Conservation (phyloP, 176 grass and related monocot genomes). For the Saccharum spontaneum region DNA sequence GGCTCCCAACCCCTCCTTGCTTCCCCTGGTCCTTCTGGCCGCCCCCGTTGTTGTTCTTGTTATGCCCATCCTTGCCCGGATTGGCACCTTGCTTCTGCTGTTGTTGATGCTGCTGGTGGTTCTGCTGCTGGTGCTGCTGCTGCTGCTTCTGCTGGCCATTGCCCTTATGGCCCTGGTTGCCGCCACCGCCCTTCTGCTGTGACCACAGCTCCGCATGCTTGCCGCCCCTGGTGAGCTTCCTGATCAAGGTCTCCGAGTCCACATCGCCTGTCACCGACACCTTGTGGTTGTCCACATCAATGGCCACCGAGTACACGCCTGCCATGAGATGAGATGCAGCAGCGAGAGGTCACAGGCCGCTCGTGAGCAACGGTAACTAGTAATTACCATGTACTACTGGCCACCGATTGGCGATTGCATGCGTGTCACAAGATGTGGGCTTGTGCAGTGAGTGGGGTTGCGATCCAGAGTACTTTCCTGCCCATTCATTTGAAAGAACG, state of each 20-base stretch:
- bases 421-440: slow-evolving; percentile 30
- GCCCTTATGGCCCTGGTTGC: slow-evolving; percentile 57
- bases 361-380: slow-evolving; percentile 37
- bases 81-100: slow-evolving; percentile 54
- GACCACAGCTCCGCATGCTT: slow-evolving; percentile 93
- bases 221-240: slow-evolving; percentile 77
- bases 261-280: slow-evolving; percentile 80
- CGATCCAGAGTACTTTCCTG: slow-evolving; percentile 4
- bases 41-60: slow-evolving; percentile 47
- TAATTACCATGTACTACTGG: slow-evolving; percentile 10
- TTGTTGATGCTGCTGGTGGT: slow-evolving; percentile 40
- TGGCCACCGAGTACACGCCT: slow-evolving; percentile 84
- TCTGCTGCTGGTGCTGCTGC: slow-evolving; percentile 28
- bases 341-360: slow-evolving; percentile 19
- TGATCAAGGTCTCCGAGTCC: slow-evolving; percentile 66
- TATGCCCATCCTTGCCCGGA: slow-evolving; percentile 43
- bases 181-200: slow-evolving; percentile 62
- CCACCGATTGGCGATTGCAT: neutral
- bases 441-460: slow-evolving; percentile 28
- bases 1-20: slow-evolving; percentile 55
- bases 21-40: slow-evolving; percentile 65
- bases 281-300: slow-evolving; percentile 91
- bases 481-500: slow-evolving; percentile 18
- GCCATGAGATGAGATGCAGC: slow-evolving; percentile 11
- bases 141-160: slow-evolving; percentile 48